These are phyloP conservation scores for Ustilago nuda DNA, from an alignment of 1,284 basidiomycete species.

Conservation along the genomic window DNA sequence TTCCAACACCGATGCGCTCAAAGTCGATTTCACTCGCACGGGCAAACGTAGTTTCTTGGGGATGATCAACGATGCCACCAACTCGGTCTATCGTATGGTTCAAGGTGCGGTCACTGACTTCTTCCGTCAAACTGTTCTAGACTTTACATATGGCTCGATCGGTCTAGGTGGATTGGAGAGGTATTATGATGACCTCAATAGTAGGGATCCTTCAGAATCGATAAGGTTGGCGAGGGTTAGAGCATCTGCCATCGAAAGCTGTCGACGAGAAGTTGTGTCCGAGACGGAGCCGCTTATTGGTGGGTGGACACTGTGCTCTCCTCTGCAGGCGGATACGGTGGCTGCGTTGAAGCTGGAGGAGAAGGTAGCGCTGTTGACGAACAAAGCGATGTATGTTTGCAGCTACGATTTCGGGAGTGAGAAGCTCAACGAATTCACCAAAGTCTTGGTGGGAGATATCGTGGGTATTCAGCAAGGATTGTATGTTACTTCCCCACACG, in stretches of 20 bases:
- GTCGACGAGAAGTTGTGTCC: slow-evolving; percentile 27
- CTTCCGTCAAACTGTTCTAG: slow-evolving; percentile 79
- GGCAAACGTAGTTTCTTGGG: slow-evolving; percentile 92
- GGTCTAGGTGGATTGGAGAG: slow-evolving; percentile 44
- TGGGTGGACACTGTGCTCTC: slow-evolving; percentile 93
- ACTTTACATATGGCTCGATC: slow-evolving; percentile 54
- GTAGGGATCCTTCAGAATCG: slow-evolving; percentile 88
- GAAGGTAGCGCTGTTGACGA: slow-evolving; percentile 84
- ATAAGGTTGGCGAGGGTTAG: slow-evolving; percentile 87
- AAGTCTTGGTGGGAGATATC: slow-evolving; percentile 86
- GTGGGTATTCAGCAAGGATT: slow-evolving; percentile 82
- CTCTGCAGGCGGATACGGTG: slow-evolving; percentile 82
- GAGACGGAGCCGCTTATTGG: slow-evolving; percentile 84
- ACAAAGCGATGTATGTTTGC: slow-evolving; percentile 76
- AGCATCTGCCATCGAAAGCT: slow-evolving; percentile 56
- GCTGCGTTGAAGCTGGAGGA: slow-evolving; percentile 75
- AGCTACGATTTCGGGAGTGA: slow-evolving; percentile 78
- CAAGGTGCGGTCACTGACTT: slow-evolving; percentile 82
- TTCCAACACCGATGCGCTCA: slow-evolving; percentile 79
- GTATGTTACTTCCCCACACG: slow-evolving; percentile 52
- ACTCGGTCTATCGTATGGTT: slow-evolving; percentile 58
- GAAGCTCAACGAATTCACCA: slow-evolving; percentile 69
- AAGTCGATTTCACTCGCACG: slow-evolving; percentile 93
- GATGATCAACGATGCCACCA: slow-evolving; percentile 72
- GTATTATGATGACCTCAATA: slow-evolving; percentile 74